Evolutionary conservation across 192 early-diverging fungal species (phyloP).

Genomic region (Jimgerdemannia lactiflua): DNA sequence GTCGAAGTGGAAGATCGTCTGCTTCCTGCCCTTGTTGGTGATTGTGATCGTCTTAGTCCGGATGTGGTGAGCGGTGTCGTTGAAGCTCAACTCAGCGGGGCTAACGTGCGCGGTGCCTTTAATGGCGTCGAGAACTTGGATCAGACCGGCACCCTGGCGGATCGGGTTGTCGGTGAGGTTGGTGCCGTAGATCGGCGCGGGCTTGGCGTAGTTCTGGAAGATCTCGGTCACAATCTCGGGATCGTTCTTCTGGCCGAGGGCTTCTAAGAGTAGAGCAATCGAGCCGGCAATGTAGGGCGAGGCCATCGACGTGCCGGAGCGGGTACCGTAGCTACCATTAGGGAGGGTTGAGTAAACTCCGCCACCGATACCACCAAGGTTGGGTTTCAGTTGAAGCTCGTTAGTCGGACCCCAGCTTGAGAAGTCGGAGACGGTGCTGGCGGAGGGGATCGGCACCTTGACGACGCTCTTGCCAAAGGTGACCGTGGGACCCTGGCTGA

Average conservation of each 20-base stretch:
- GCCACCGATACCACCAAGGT: constrained; percentile 50
- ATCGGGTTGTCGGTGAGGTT: constrained; percentile 22
- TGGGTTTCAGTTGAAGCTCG: constrained; percentile 57
- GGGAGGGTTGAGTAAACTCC: constrained; percentile 54
- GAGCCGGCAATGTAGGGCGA: constrained; percentile 53
- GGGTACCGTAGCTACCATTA: constrained; percentile 36
- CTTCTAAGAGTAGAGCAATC: constrained; percentile 42
- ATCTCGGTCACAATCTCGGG: constrained; percentile 23
- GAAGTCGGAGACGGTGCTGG: constrained; percentile 65
- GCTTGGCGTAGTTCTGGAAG: constrained; percentile 28
- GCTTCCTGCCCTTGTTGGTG: constrained; percentile 31
- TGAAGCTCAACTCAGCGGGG: constrained; percentile 47
- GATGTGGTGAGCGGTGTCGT: constrained; percentile 39
- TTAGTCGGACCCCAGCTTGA: constrained; percentile 72
- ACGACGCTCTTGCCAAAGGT: constrained; percentile 40
- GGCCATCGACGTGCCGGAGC: constrained; percentile 62
- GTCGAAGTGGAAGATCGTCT: constrained; percentile 26
- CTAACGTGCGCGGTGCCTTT: constrained; percentile 27
- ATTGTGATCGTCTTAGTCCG: constrained; percentile 30
- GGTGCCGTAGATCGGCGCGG: constrained; percentile 5
- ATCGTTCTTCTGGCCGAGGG: constrained; percentile 11
- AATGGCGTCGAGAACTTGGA: constrained; percentile 44
- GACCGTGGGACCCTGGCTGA: constrained; percentile 11
- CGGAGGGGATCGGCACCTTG: constrained; percentile 42
- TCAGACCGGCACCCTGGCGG: constrained; percentile 50